Evolutionary conservation across 495 filamentous ascomycete genomes (phyloP), one percentile per base, ranked within the genome.

Genomic region (Physcia stellaris): DNA sequence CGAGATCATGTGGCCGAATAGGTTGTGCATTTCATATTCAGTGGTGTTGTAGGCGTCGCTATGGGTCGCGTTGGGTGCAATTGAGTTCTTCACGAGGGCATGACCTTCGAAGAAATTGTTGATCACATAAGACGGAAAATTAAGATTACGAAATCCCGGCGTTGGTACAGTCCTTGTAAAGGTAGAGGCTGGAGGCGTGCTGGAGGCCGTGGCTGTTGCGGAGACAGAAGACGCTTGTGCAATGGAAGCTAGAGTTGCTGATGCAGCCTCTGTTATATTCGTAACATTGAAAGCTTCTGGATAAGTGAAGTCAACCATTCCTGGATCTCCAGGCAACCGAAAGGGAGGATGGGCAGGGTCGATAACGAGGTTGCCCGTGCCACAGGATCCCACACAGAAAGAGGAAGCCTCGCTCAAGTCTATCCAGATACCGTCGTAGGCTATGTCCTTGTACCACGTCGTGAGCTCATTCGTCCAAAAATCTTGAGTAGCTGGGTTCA

Each of bases 1-100:
- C 19, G 73, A 77, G 86, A 93, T 94, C 83, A 92, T 84, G 7
- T 72, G 76, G 28, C 86, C 86, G 54, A 83, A 90, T 9, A 93
- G 57, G 52, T 94, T 94, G 57, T 94, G 86, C 2, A 75, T 78
- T 45, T 84, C 86, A 51, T 87, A 88, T 57, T 85, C 79, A 12
- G 58, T 58, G 40, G 77, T 66, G 2, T 80, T 82, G 37, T 75
- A 66, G 1, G 80, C 81, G 43, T 80, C 78, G 32, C 76, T 62
- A 54, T 92, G 83, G 4, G 81, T 63, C 24, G 90, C 53, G 54
- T 86, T 68, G 2, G 84, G 86, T 48, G 77, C 64, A 37, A 86
- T 70, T 0, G 86, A 88, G 43, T 76, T 68, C 57, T 82, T 80
- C 28, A 71, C 77, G 31, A 92, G 60, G 4, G 71, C 68, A 13